Evolutionary conservation across 1,284 basidiomycete species (phyloP).

Genomic region (Sparassis latifolia): DNA sequence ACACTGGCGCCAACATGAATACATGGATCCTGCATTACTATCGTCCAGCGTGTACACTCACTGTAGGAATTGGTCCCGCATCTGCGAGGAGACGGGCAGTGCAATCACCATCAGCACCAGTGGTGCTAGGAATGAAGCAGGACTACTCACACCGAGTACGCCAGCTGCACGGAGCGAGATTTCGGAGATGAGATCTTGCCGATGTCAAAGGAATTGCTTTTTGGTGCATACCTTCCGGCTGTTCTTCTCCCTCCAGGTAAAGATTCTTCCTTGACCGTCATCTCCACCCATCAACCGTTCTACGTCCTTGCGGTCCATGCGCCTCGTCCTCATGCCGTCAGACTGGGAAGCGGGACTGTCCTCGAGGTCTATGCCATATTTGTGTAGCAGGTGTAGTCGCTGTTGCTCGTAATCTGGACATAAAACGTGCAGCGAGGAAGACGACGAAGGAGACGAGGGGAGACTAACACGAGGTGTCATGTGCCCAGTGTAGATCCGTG

Average conservation of each 20-base stretch:
- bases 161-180: slow-evolving; percentile 47
- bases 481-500: slow-evolving; percentile 85
- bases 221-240: slow-evolving; percentile 61
- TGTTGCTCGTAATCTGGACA: slow-evolving; percentile 88
- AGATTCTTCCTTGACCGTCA: slow-evolving; percentile 70
- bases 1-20: slow-evolving; percentile 48
- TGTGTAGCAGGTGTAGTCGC: slow-evolving; percentile 80
- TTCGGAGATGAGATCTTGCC: slow-evolving; percentile 8
- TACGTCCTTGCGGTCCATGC: slow-evolving; percentile 72
- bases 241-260: slow-evolving; percentile 94
- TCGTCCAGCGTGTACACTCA: slow-evolving; percentile 32
- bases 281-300: slow-evolving; percentile 77
- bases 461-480: slow-evolving; percentile 79
- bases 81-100: slow-evolving; percentile 33
- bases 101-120: slow-evolving; percentile 16
- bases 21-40: neutral
- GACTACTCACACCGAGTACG: slow-evolving; percentile 82
- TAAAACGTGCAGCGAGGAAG: slow-evolving; percentile 11
- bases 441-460: slow-evolving; percentile 9
- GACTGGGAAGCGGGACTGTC: slow-evolving; percentile 53
- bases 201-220: no score
- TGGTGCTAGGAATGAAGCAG: neutral
- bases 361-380: slow-evolving; percentile 92
- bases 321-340: slow-evolving; percentile 63
- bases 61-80: slow-evolving; percentile 91